These are phyloP conservation scores for Staphylotrichum tortipilum DNA, from an alignment of 495 filamentous ascomycete genomes.

Conservation along the genomic window DNA sequence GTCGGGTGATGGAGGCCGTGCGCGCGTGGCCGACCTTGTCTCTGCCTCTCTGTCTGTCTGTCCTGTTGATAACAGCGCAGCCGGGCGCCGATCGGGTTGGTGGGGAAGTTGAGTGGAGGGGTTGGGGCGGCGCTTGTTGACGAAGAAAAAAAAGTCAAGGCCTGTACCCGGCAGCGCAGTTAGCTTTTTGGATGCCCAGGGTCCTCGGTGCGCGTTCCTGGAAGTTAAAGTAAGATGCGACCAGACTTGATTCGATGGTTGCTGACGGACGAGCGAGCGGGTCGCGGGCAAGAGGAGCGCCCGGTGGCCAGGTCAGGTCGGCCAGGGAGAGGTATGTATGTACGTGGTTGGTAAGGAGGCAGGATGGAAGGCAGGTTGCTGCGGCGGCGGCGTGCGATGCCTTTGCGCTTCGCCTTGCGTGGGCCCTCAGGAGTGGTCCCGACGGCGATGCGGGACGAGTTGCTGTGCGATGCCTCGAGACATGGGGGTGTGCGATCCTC, in stretches of 20 bases:
- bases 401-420: not conserved
- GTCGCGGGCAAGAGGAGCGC: conserved; percentile 6
- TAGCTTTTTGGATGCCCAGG: conserved; percentile 16
- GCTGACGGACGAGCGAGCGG: conserved; percentile 6
- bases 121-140: no score
- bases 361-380: no score
- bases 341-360: no score
- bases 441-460: not conserved
- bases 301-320: conserved; percentile 10
- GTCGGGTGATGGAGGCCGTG: conserved; percentile 2
- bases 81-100: conserved; percentile 1
- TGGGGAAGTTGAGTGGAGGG: conserved; percentile 3
- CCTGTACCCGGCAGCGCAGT: conserved; percentile 3
- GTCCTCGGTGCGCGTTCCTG: no score
- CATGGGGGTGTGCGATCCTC: not conserved
- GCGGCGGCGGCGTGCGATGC: conserved; percentile 6
- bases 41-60: no score
- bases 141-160: conserved; percentile 4
- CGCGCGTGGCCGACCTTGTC: not conserved
- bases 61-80: not conserved
- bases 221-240: conserved; percentile 10
- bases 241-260: conserved; percentile 10
- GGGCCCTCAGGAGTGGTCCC: not conserved
- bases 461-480: not conserved
- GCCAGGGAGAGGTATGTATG: no score